Evolutionary conservation across 2,329 filamentous ascomycete genomes (phyloP), one percentile per base, ranked within the genome.

Genomic region (Fusarium tupiense): DNA sequence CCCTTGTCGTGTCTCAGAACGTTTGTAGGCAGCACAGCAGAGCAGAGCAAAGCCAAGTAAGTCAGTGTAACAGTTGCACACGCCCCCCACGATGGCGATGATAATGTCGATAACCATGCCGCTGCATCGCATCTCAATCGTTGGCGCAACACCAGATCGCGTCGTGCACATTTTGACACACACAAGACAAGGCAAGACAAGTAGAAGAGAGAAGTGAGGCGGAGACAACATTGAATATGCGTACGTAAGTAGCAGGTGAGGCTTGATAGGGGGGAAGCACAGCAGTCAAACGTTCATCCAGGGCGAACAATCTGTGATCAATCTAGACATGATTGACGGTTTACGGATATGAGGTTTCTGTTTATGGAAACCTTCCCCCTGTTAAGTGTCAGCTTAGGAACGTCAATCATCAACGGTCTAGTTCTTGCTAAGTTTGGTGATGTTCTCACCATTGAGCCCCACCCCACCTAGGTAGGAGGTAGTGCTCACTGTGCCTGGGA

Each of bases 111-210:
- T 69, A 67, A 50, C 72, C 68, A 61, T 68, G 43, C 35, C 53
- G 62, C 60, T 44, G 66, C 62, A 75, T 73, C 66, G 61, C 58
- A 64, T 72, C 66, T 61, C 61, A 65, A 74, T 76, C 67, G 67
- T 41, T 68, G 54, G 65, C 58, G 63, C 43, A 44, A 68, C 73
- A 58, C 63, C 58, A 72, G 75, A 77, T 76, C 68, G 50, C 35
- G 63, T 31, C 22, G 59, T 59, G 31, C 37, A 38, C 16, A 38
- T 29, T 44, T 37, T 44, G 33, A 24, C 24, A 41, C 26, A 31
- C 26, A 56, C 24, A 31, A 43, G 56, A 41, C 38, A 31, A n/a
- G 16, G 16, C n/a, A 24, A 17, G 40, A 26, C 19, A 31, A 20
- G 24, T 24, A 52, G 47, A 46, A 4, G 38, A 17, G 31, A 53